Conservation (phyloP, 2,329 filamentous ascomycete genomes). For the Aureobasidium pullulans region DNA sequence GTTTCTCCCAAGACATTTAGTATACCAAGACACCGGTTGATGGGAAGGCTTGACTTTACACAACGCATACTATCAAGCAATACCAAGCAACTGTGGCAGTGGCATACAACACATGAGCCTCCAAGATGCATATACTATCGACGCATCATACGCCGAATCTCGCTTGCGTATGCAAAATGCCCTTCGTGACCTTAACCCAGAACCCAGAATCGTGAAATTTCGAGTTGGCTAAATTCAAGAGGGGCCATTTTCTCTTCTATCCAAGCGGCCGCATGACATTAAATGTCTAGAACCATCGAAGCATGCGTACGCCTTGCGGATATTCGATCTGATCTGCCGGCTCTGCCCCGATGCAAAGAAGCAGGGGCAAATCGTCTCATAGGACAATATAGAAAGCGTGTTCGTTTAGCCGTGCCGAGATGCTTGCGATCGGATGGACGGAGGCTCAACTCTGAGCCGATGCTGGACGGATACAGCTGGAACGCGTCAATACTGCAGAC, state of each 20-base stretch:
- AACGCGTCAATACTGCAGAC: neutral
- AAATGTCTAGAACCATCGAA: neutral
- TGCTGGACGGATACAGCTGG: neutral
- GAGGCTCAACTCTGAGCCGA: neutral
- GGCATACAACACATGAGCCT: neutral
- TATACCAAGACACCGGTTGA: neutral
- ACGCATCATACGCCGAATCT: no score
- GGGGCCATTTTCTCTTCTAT: neutral
- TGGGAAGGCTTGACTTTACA: neutral
- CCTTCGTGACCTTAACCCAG: no score
- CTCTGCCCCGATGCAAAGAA: neutral
- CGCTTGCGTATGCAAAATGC: neutral
- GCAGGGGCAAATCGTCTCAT: neutral
- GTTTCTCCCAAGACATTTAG: neutral
- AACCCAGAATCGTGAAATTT: neutral
- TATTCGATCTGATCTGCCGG: neutral
- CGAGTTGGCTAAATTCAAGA: constrained; percentile 7
- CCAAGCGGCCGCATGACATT: neutral
- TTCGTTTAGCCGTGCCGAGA: constrained; percentile 4
- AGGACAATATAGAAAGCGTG: neutral
- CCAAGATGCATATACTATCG: neutral
- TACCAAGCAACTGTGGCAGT: constrained; percentile 1
- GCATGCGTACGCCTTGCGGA: neutral
- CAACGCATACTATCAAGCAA: neutral
- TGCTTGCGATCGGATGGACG: neutral